These are phyloP conservation scores for Homolaphlyctis polyrhiza DNA, from an alignment of 371 early-diverging fungal genomes.

Conservation along the genomic window DNA sequence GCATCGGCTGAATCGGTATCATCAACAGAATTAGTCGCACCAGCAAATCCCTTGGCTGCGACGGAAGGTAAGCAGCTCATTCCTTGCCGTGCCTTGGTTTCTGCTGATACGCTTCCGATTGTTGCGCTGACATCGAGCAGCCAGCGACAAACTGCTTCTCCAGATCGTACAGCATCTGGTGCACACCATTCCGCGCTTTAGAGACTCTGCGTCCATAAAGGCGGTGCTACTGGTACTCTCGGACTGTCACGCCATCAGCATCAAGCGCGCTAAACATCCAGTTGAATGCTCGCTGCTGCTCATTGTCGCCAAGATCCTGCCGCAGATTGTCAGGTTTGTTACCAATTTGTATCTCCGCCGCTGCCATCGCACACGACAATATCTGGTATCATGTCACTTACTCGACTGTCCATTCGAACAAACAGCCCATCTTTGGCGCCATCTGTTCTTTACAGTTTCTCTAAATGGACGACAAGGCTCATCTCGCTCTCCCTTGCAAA, in stretches of 20 bases:
- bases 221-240: neutral
- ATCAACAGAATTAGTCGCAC: no score
- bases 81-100: no score
- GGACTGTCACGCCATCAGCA: slow-evolving; percentile 1
- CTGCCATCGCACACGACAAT: neutral
- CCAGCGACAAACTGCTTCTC: neutral
- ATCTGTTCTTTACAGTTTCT: neutral
- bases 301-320: slow-evolving; percentile 3
- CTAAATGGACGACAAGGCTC: neutral
- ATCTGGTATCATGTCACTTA: neutral
- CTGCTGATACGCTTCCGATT: neutral
- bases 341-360: no score
- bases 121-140: neutral
- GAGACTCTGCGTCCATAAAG: slow-evolving; percentile 1
- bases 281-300: slow-evolving; percentile 6
- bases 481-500: neutral
- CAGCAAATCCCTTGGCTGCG: no score
- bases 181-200: neutral
- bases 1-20: no score
- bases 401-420: neutral
- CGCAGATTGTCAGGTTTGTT: neutral
- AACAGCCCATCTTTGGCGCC: slow-evolving; percentile 2
- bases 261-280: neutral
- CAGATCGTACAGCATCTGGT: neutral
- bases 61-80: no score